These are phyloP conservation scores for Nothopassalora personata DNA, from an alignment of 2,329 filamentous ascomycete genomes.

Conservation along the genomic window DNA sequence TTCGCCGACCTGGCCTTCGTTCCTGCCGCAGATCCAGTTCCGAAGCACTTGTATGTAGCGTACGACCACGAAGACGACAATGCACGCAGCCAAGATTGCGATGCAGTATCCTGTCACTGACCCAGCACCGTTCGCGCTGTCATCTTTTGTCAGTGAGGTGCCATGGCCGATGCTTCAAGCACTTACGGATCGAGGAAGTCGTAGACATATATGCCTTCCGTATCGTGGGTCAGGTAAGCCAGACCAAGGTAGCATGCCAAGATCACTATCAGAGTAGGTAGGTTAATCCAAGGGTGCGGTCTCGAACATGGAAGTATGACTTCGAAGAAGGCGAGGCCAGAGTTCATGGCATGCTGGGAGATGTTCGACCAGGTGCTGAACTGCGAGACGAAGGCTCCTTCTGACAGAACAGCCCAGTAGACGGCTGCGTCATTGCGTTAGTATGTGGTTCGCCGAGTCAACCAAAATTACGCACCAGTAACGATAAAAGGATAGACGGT, in stretches of 20 bases:
- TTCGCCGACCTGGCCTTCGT: constrained; percentile 33
- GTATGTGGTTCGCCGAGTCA: background rate
- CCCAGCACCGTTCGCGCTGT: constrained; percentile 33
- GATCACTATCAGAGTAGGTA: constrained; percentile 64
- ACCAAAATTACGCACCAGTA: constrained; percentile 34
- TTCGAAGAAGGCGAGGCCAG: constrained; percentile 68
- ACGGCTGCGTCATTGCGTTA: constrained; percentile 31
- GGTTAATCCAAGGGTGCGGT: constrained; percentile 58
- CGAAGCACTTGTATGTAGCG: constrained; percentile 37
- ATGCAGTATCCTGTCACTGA: constrained; percentile 61
- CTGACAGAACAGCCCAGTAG: constrained; percentile 39
- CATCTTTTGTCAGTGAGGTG: background rate
- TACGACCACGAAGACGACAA: constrained; percentile 40
- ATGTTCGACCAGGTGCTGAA: constrained; percentile 54
- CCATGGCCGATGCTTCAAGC: background rate
- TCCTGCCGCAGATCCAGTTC: constrained; percentile 28
- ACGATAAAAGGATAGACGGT: constrained; percentile 41
- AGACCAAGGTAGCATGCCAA: constrained; percentile 67
- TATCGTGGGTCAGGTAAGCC: constrained; percentile 66
- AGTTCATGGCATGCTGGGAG: constrained; percentile 71
- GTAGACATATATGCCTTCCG: constrained; percentile 72
- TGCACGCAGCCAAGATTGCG: constrained; percentile 33
- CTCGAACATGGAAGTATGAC: constrained; percentile 62
- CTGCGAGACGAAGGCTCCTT: constrained; percentile 30
- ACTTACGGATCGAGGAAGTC: constrained; percentile 62